Percentiles rank a stretch among this genome's conserved stretches.
Evolutionary conservation across 2,329 filamentous ascomycete genomes (phyloP).

Genomic region (Blastomyces gilchristii): DNA sequence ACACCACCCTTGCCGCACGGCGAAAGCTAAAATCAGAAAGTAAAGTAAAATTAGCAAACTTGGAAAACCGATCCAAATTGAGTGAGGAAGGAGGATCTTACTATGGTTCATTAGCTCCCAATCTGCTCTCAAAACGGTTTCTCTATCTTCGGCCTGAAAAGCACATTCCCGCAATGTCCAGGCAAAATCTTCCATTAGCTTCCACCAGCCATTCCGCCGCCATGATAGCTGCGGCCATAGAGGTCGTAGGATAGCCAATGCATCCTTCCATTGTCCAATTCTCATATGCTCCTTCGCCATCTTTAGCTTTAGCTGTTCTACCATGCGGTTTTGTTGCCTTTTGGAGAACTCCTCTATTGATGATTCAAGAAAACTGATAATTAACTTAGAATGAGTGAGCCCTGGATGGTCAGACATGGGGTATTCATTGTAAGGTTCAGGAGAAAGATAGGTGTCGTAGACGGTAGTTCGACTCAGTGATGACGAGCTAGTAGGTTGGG

Average conservation of each 20-base stretch:
- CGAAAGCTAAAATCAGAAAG: constrained; percentile 26
- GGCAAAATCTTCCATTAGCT: constrained; percentile 44
- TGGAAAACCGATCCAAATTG: not conserved
- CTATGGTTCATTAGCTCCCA: constrained; percentile 45
- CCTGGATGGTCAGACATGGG: constrained; percentile 35
- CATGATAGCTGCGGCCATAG: constrained; percentile 49
- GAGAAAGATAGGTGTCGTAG: constrained; percentile 53
- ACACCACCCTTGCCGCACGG: constrained; percentile 25
- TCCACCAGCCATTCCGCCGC: constrained; percentile 52
- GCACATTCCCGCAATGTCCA: constrained; percentile 47
- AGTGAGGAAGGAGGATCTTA: constrained; percentile 16
- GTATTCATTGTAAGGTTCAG: constrained; percentile 48
- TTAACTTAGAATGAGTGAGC: constrained; percentile 44
- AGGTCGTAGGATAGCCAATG: constrained; percentile 41
- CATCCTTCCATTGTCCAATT: constrained; percentile 41
- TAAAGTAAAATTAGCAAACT: not conserved
- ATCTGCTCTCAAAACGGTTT: constrained; percentile 43
- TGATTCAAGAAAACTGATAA: constrained; percentile 39
- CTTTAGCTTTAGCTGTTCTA: constrained; percentile 46
- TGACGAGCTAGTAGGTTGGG: constrained; percentile 45
- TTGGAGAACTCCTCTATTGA: constrained; percentile 43
- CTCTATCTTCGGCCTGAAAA: constrained; percentile 34
- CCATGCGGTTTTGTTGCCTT: constrained; percentile 44
- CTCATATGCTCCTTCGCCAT: constrained; percentile 46
- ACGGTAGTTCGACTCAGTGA: constrained; percentile 43